Evolutionary conservation across 1,284 basidiomycete genomes (phyloP).

Genomic region (Ceratobasidium sp.): DNA sequence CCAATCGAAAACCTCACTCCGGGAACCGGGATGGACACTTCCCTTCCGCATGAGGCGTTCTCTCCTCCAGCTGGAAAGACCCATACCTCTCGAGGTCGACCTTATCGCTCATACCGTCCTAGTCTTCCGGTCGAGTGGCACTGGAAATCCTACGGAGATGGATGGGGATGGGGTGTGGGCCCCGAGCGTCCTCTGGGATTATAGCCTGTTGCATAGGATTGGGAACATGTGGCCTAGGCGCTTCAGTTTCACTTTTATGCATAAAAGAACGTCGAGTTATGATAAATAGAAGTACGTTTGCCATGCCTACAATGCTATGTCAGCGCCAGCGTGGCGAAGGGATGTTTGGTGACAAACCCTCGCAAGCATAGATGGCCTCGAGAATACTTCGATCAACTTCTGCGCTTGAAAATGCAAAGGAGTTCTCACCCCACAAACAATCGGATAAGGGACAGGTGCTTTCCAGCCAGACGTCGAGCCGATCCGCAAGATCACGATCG

Average conservation of each 20-base stretch:
- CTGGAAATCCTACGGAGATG: background rate
- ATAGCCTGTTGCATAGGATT: constrained; percentile 14
- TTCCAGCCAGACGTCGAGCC: constrained; percentile 26
- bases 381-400: background rate
- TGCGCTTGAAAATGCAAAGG: no score
- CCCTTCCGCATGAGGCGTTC: no score
- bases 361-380: constrained; percentile 19
- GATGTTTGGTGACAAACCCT: background rate
- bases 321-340: background rate
- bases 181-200: constrained; percentile 20
- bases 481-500: constrained; percentile 16
- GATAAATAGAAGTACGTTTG: constrained; percentile 36
- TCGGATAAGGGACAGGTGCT: constrained; percentile 8
- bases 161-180: constrained; percentile 16
- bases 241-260: constrained; percentile 10
- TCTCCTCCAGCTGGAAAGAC: no score
- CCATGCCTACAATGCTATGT: background rate
- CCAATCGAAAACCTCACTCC: no score
- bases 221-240: constrained; percentile 6
- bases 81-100: no score
- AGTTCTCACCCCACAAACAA: constrained; percentile 19
- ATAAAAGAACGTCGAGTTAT: constrained; percentile 39
- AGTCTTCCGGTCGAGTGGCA: background rate
- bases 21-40: no score
- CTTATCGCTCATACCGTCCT: no score